Evolutionary conservation across 2,329 filamentous ascomycete species (phyloP).

Genomic region (Dothideomycetes sp.): DNA sequence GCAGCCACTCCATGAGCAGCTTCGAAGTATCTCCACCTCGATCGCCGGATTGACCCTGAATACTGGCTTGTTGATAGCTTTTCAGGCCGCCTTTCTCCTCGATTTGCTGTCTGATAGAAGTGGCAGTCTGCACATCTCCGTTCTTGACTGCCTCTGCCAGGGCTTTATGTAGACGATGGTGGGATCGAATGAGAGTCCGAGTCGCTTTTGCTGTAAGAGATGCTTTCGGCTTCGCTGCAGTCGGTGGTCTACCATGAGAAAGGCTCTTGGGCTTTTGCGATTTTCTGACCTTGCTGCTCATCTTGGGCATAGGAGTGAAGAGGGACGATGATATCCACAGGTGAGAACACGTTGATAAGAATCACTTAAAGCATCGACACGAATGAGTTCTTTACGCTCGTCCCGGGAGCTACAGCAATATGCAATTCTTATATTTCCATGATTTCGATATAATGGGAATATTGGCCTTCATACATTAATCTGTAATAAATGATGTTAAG

Average conservation of each 20-base stretch:
- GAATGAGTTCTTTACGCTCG: too few relatives aligned
- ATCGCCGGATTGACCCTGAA: slow-evolving; percentile 47
- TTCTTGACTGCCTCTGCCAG: slow-evolving; percentile 39
- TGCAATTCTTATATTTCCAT: too few relatives aligned
- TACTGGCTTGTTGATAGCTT: slow-evolving; percentile 52
- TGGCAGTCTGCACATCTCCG: slow-evolving; percentile 27
- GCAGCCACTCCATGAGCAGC: slow-evolving; percentile 48
- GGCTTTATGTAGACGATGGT: slow-evolving; percentile 49
- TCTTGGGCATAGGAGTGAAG: not conserved
- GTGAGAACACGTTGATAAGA: too few relatives aligned
- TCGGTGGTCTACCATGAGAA: slow-evolving; percentile 36
- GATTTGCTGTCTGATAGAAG: slow-evolving; percentile 38
- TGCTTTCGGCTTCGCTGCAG: slow-evolving; percentile 23
- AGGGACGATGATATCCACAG: too few relatives aligned
- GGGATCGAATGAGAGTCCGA: slow-evolving; percentile 46
- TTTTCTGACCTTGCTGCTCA: slow-evolving; percentile 8
- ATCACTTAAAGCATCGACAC: too few relatives aligned
- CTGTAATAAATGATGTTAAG: too few relatives aligned
- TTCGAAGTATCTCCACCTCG: slow-evolving; percentile 55
- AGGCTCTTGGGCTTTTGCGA: slow-evolving; percentile 26
- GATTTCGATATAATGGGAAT: too few relatives aligned
- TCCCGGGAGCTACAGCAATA: too few relatives aligned
- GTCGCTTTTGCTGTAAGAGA: slow-evolving; percentile 46
- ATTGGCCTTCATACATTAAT: too few relatives aligned
- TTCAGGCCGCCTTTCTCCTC: slow-evolving; percentile 46